phyloP scores from a whole-genome alignment of 805 yeast species.

The Zygosaccharomyces bailii region DNA sequence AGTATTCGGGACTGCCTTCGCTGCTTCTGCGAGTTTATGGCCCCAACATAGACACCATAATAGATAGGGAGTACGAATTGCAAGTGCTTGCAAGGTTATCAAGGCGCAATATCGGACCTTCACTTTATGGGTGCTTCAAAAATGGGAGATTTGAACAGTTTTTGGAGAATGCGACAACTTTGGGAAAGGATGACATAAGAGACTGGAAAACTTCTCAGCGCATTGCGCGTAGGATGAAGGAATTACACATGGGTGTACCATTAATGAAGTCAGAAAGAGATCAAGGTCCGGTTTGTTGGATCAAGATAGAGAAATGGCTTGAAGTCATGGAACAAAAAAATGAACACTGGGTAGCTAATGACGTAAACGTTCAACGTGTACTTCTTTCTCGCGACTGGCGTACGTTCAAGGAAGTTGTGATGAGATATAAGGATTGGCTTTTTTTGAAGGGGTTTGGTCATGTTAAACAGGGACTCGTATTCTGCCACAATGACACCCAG shows the following conservation, averaged over 20 bases:
- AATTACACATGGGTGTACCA: constrained; percentile 76
- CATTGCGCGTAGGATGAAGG: constrained; percentile 95
- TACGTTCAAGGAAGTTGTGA: constrained; percentile 47
- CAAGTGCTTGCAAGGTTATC: constrained; percentile 70
- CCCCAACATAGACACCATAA: constrained; percentile 75
- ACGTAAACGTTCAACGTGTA: constrained; percentile 36
- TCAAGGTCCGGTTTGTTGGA: constrained; percentile 68
- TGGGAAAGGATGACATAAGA: constrained; percentile 69
- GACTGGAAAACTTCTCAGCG: constrained; percentile 72
- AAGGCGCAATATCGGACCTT: constrained; percentile 79
- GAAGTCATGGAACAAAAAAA: constrained; percentile 39
- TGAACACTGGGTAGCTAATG: constrained; percentile 37
- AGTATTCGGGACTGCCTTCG: constrained; percentile 57
- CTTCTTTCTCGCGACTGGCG: constrained; percentile 43
- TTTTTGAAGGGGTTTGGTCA: constrained; percentile 34
- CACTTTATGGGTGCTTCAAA: constrained; percentile 78
- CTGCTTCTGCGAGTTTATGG: constrained; percentile 84
- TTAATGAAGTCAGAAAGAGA: constrained; percentile 54
- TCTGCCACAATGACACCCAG: constrained; percentile 96
- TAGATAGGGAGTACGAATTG: constrained; percentile 82
- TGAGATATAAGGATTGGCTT: constrained; percentile 61
- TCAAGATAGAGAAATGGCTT: constrained; percentile 68
- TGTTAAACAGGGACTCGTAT: constrained; percentile 54
- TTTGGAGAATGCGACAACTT: constrained; percentile 74
- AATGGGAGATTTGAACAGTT: constrained; percentile 96